Conservation (phyloP, 352 stramenopile species). For the Globisporangium iwayamae region DNA sequence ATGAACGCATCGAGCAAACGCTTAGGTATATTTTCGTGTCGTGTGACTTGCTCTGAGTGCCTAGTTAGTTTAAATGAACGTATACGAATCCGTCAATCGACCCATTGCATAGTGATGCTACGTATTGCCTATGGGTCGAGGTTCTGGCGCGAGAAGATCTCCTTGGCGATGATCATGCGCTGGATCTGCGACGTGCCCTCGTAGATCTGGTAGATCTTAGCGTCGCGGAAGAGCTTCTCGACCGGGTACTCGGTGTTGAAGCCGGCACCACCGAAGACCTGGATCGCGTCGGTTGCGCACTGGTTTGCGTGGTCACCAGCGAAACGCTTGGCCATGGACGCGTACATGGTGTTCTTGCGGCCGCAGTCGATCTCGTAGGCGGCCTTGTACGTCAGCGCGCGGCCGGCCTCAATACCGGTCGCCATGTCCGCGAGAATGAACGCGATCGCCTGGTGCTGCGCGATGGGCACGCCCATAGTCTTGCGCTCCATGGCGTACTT, state of each 20-base stretch:
- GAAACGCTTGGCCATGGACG: slow-evolving; percentile 91
- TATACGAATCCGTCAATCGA: neutral
- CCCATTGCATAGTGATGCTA: neutral
- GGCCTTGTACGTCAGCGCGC: slow-evolving; percentile 85
- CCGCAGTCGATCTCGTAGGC: slow-evolving; percentile 88
- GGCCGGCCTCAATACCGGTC: slow-evolving; percentile 84
- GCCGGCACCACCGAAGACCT: slow-evolving; percentile 88
- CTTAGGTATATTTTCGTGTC: neutral
- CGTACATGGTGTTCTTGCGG: slow-evolving; percentile 87
- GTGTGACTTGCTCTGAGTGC: neutral
- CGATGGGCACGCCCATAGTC: slow-evolving; percentile 85
- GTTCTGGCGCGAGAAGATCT: slow-evolving; percentile 71
- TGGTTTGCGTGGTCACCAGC: slow-evolving; percentile 86
- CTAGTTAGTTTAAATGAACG: slow-evolving; percentile 6
- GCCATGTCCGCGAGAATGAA: slow-evolving; percentile 92
- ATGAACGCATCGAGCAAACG: neutral
- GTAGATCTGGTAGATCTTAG: slow-evolving; percentile 93
- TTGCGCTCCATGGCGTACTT: slow-evolving; percentile 86
- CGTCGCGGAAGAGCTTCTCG: slow-evolving; percentile 91
- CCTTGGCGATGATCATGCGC: slow-evolving; percentile 88
- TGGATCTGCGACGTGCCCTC: slow-evolving; percentile 92
- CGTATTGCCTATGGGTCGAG: slow-evolving; percentile 50
- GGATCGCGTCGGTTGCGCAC: slow-evolving; percentile 83
- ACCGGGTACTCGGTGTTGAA: slow-evolving; percentile 92
- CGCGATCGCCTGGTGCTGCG: slow-evolving; percentile 83